Conservation (phyloP, 129 eudicot species). For the Scalesia atractyloides region DNA sequence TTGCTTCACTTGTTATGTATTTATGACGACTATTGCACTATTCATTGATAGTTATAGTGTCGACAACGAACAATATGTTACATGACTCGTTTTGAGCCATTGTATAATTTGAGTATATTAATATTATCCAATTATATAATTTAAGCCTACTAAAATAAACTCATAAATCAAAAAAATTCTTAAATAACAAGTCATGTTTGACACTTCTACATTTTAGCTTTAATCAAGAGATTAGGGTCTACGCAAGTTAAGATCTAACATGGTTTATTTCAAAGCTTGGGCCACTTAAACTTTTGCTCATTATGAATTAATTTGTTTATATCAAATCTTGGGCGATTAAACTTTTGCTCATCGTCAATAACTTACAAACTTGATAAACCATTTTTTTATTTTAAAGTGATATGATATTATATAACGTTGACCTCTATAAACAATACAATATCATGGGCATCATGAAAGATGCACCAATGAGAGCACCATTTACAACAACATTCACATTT, state of each 20-base stretch:
- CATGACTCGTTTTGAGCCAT: no score
- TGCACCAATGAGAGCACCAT: background rate
- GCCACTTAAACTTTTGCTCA: background rate
- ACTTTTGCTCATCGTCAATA: background rate
- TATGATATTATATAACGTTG: background rate
- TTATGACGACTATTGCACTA: no score
- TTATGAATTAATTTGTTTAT: background rate
- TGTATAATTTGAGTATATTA: no score
- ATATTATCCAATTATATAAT: no score
- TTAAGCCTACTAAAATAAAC: no score
- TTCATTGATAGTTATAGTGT: no score
- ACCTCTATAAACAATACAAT: background rate
- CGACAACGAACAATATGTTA: no score
- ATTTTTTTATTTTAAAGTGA: no score
- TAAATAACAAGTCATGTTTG: no score
- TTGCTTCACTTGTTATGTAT: no score
- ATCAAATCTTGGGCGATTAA: background rate
- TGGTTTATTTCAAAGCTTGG: background rate
- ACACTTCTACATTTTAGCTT: no score
- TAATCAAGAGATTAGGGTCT: background rate
- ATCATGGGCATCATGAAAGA: background rate
- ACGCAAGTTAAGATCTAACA: background rate
- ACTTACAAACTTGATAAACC: background rate
- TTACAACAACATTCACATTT: background rate
- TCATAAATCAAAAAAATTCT: no score